These are phyloP conservation scores for Trichoderma reesei DNA, from an alignment of 495 filamentous ascomycete species.

Conservation along the genomic window DNA sequence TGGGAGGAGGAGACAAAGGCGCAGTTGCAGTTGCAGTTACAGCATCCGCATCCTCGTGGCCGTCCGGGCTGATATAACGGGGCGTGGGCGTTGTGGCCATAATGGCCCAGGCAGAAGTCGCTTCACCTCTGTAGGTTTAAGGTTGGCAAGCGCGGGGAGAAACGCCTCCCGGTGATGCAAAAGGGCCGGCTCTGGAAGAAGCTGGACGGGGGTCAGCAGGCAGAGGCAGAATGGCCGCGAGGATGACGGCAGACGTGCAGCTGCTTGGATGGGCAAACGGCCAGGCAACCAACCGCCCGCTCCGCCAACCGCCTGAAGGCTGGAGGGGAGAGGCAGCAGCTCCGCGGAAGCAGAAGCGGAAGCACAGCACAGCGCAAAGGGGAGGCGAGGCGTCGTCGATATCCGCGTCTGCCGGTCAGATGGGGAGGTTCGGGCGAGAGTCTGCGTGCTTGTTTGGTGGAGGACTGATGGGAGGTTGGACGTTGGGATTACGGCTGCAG, in stretches of 20 bases:
- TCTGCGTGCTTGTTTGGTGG: background rate
- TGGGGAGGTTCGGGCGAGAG: background rate
- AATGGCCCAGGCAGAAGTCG: slow-evolving; percentile 8
- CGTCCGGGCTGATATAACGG: slow-evolving; percentile 16
- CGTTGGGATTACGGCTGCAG: background rate
- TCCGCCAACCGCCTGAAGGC: background rate
- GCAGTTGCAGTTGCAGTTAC: slow-evolving; percentile 12
- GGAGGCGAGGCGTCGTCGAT: background rate
- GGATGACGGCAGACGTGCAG: slow-evolving; percentile 2
- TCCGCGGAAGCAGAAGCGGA: background rate
- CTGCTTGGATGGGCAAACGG: background rate
- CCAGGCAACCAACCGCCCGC: slow-evolving; percentile 8
- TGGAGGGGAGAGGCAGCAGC: background rate
- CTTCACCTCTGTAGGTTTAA: background rate
- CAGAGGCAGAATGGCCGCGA: background rate
- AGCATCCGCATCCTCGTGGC: slow-evolving; percentile 14
- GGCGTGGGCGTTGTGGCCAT: slow-evolving; percentile 18
- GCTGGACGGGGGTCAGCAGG: background rate
- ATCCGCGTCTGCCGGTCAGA: background rate
- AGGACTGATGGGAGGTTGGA: background rate
- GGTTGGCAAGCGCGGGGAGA: background rate
- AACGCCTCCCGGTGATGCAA: background rate
- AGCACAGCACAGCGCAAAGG: background rate
- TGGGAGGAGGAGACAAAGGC: too few species aligned
- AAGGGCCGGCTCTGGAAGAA: background rate